These are phyloP conservation scores for Singerocomus rubriflavus DNA, from an alignment of 1,284 basidiomycete genomes.

Conservation along the genomic window DNA sequence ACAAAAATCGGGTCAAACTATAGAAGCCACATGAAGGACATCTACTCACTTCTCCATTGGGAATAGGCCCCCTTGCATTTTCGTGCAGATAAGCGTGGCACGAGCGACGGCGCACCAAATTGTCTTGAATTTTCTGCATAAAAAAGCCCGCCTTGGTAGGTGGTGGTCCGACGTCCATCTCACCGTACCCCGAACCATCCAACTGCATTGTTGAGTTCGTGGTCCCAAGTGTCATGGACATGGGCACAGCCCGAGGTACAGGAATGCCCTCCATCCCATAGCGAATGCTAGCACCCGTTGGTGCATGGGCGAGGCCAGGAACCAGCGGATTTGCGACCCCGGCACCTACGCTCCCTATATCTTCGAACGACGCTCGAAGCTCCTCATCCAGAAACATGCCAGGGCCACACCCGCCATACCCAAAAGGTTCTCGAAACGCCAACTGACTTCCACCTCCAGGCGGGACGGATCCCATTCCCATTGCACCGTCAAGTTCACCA, in stretches of 20 bases:
- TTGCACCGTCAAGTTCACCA: not conserved
- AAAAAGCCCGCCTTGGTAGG: not conserved
- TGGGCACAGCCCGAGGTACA: conserved; percentile 7
- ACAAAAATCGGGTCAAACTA: not conserved
- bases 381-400: conserved; percentile 22
- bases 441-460: not conserved
- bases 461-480: not conserved
- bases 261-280: conserved; percentile 8
- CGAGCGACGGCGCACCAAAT: not conserved
- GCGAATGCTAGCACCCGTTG: not conserved
- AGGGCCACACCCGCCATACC: not conserved
- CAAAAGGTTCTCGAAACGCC: conserved; percentile 3
- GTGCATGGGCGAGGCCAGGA: not conserved
- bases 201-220: not conserved
- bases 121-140: not conserved
- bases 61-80: not conserved
- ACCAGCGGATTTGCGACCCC: not conserved
- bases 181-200: not conserved
- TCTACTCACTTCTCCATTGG: conserved; percentile 10
- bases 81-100: not conserved
- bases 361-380: conserved; percentile 21
- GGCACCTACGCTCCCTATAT: not conserved
- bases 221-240: conserved; percentile 3
- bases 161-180: not conserved
- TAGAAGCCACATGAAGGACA: not conserved